phyloP scores from a whole-genome alignment of 306 rosid genomes.

The Vigna mungo region DNA sequence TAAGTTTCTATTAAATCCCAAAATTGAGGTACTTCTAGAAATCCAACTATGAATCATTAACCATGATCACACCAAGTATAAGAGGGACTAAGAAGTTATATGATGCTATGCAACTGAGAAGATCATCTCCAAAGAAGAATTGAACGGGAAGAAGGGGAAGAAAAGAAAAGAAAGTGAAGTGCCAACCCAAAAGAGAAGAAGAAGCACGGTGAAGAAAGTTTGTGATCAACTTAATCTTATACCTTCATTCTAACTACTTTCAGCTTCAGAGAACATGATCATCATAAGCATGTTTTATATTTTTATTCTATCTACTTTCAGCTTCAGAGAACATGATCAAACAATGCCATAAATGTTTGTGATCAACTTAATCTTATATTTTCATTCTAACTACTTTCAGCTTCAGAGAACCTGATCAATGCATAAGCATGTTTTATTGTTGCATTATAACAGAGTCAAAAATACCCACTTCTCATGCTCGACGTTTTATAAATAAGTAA shows the following conservation, averaged over 20 bases:
- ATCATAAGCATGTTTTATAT: too few relatives aligned
- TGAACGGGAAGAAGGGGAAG: not conserved
- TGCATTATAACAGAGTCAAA: slow-evolving; percentile 1
- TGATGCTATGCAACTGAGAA: not conserved
- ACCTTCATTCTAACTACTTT: not conserved
- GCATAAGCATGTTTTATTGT: not conserved
- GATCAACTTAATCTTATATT: not conserved
- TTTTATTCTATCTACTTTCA: too few relatives aligned
- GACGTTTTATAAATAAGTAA: not conserved
- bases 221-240: not conserved
- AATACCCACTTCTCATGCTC: not conserved
- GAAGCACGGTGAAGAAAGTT: slow-evolving; percentile 5
- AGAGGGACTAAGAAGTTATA: slow-evolving; percentile 4
- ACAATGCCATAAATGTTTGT: not conserved
- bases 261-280: slow-evolving; percentile 10
- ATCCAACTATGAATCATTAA: not conserved
- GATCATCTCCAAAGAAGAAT: not conserved
- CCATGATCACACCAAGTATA: not conserved
- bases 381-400: slow-evolving; percentile 2
- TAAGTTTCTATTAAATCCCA: not conserved
- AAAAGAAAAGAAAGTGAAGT: not conserved
- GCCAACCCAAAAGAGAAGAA: not conserved
- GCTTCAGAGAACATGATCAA: not conserved
- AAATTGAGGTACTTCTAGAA: not conserved
- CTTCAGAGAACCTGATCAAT: slow-evolving; percentile 2